Evolutionary conservation across 768 basidiomycete genomes (phyloP).

Genomic region (Auricularia sp.): DNA sequence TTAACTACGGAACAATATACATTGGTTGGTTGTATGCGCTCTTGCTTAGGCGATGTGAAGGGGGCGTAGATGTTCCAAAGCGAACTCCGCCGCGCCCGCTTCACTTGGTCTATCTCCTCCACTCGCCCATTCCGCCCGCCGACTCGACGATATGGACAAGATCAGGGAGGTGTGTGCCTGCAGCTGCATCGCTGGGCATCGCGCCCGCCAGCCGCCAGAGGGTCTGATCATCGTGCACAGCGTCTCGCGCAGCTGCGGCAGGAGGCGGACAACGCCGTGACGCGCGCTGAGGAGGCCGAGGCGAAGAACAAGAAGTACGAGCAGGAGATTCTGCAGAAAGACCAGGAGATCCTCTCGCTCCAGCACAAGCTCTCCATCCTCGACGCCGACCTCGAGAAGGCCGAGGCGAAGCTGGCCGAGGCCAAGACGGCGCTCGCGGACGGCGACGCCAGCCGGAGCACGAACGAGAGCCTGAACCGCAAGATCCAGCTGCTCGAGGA

Average conservation of each 20-base stretch:
- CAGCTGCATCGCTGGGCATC: not conserved
- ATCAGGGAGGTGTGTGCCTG: slow-evolving; percentile 32
- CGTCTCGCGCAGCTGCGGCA: slow-evolving; percentile 57
- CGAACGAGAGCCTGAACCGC: slow-evolving; percentile 61
- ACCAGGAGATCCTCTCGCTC: slow-evolving; percentile 80
- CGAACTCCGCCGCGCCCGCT: too few relatives aligned
- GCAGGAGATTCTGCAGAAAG: slow-evolving; percentile 64
- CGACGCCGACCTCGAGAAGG: slow-evolving; percentile 60
- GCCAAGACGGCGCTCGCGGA: slow-evolving; percentile 58
- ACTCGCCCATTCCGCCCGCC: not conserved
- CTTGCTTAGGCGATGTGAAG: too few relatives aligned
- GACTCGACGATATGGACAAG: slow-evolving; percentile 26
- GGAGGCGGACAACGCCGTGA: slow-evolving; percentile 75
- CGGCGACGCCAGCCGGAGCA: slow-evolving; percentile 57
- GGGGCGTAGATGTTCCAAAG: too few relatives aligned
- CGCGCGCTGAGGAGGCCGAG: slow-evolving; percentile 84
- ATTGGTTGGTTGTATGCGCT: too few relatives aligned
- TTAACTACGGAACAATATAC: too few relatives aligned
- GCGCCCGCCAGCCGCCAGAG: not conserved
- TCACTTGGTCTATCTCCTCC: not conserved
- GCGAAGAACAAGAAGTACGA: slow-evolving; percentile 69
- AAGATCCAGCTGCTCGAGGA: slow-evolving; percentile 92
- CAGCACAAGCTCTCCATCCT: slow-evolving; percentile 55
- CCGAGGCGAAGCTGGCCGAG: slow-evolving; percentile 55
- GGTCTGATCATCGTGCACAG: slow-evolving; percentile 11